A percentile compares a stretch with the other conserved stretches of the same genome.
These are phyloP conservation scores for Sclerotinia nivalis DNA, from an alignment of 2,329 filamentous ascomycete genomes.

Conservation along the genomic window DNA sequence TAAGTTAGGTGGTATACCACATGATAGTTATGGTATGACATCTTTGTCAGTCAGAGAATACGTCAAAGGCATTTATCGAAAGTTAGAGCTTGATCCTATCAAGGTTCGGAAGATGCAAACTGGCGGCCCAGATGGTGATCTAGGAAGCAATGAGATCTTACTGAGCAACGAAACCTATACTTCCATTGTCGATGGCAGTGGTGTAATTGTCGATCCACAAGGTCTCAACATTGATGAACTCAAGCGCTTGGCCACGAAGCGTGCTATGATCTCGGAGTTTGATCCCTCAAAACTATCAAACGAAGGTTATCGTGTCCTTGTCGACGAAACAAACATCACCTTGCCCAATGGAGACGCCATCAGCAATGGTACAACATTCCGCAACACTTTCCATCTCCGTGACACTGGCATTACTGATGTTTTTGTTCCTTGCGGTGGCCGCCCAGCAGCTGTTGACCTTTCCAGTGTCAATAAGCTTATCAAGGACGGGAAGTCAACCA, in stretches of 20 bases:
- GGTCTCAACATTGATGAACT: constrained; percentile 85
- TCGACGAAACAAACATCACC: constrained; percentile 87
- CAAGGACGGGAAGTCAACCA: constrained; percentile 78
- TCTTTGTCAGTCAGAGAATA: constrained; percentile 95
- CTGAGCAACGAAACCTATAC: constrained; percentile 95
- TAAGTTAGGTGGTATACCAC: constrained; percentile 92
- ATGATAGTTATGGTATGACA: constrained; percentile 97
- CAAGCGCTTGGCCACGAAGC: constrained; percentile 77
- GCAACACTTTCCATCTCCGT: constrained; percentile 94
- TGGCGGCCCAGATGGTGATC: constrained; percentile 91
- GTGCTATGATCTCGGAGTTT: constrained; percentile 87
- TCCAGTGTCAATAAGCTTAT: constrained; percentile 86
- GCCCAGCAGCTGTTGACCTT: constrained; percentile 94
- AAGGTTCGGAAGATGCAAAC: constrained; percentile 94
- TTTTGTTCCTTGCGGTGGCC: constrained; percentile 95
- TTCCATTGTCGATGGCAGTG: constrained; percentile 92
- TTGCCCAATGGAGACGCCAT: constrained; percentile 85
- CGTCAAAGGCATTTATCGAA: constrained; percentile 94
- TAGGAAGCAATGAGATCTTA: constrained; percentile 97
- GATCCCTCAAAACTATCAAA: constrained; percentile 82
- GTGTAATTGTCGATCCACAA: constrained; percentile 90
- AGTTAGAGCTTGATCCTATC: constrained; percentile 83
- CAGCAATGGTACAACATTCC: constrained; percentile 90
- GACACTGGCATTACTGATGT: constrained; percentile 74
- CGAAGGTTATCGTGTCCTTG: constrained; percentile 86